Base-by-base conservation (phyloP, 2,329 filamentous ascomycete species). In the Proliferodiscus dingleyae region DNA sequence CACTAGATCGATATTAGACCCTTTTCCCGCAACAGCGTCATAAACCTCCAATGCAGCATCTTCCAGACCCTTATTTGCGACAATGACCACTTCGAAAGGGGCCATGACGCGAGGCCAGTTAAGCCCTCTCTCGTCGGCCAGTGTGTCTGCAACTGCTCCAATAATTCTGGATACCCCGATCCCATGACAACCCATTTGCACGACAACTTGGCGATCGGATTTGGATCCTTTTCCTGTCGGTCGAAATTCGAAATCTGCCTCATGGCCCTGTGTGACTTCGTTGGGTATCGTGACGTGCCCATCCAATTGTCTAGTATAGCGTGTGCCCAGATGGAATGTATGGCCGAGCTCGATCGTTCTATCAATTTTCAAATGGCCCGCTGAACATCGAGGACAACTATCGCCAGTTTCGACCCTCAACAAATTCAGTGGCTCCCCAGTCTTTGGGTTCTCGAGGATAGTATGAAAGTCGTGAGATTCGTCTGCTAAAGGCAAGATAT, bases 171-270 rank as follows among this genome's bases (percentile, higher is more conserved):
- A 95, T 15, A 98, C 81, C 2, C 93, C 93, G 50, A 98, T 94
- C 1, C 93, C 93, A 62, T 96, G 89, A 64, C 93, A 98, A 45
- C 93, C 93, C 93, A 98, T 98, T 54, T 95, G 81, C 60, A 95
- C 75, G 0, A 81, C 73, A 0, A 80, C 72, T 32, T 55, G 47
- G n/a, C 44, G 50, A 39, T 13, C 50, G 18, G 26, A 29, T 6
- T 22, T 45, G 1, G n/a, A 19, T 21, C 29, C 10, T 30, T 29
- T 33, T 10, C 11, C 23, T 38, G 46, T 4, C 11, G 21, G 19
- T n/a, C 13, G 9, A 41, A 41, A 11, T 28, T 41, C 37, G 28
- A 21, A 36, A 22, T 45, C 43, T 40, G 34, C n/a, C n/a, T 45
- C 23, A 15, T 39, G 10, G 28, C 43, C 53, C 23, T 51, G 32